Percentiles rank a stretch among this genome's conserved stretches.
Conservation (phyloP, 768 basidiomycete genomes). For the Tulasnella sp. region DNA sequence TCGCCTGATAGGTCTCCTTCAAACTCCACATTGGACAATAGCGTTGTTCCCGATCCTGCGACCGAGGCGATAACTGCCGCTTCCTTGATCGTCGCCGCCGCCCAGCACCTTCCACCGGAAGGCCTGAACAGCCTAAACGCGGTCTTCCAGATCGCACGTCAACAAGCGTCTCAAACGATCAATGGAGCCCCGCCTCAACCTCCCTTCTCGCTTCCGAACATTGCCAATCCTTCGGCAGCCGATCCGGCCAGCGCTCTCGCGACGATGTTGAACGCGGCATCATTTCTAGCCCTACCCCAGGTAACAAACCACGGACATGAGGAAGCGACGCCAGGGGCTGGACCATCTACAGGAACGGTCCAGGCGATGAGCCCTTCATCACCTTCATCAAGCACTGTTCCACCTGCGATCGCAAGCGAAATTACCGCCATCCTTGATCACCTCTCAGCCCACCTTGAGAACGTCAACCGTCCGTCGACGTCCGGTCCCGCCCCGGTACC, state of each 20-base stretch:
- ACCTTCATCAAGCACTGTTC: background rate
- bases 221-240: background rate
- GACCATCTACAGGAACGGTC: background rate
- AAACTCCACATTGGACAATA: background rate
- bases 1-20: background rate
- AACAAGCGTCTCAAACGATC: constrained; percentile 20
- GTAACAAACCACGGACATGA: background rate
- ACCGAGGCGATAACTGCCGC: constrained; percentile 23
- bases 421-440: constrained; percentile 32
- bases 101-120: constrained; percentile 26
- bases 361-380: background rate
- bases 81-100: constrained; percentile 26
- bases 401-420: constrained; percentile 15
- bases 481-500: background rate
- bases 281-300: background rate
- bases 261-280: background rate
- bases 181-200: background rate
- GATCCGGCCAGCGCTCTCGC: background rate
- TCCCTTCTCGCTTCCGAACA: background rate
- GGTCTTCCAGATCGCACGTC: constrained; percentile 26
- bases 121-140: constrained; percentile 23
- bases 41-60: background rate
- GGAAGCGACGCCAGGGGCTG: background rate
- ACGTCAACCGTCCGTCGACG: constrained; percentile 11
- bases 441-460: constrained; percentile 29